Evolutionary conservation across 83 land plant genomes (phyloP).

Genomic region (Thuja plicata): DNA sequence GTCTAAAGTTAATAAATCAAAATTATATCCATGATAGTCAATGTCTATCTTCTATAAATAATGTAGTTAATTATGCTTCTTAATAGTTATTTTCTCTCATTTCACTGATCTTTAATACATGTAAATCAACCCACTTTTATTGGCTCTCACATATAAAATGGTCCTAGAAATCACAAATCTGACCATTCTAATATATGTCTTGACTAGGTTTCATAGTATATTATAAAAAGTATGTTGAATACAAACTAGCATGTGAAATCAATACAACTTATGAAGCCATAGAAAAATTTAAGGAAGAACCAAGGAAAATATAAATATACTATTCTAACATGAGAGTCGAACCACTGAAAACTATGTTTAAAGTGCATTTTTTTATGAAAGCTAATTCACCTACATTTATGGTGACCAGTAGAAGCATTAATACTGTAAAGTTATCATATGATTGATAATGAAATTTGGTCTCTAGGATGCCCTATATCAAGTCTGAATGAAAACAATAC

Average conservation of each 20-base stretch:
- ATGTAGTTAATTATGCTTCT: neutral
- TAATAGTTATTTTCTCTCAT: neutral
- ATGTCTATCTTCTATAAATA: neutral
- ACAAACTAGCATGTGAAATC: neutral
- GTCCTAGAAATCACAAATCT: neutral
- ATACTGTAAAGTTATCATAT: too few species aligned
- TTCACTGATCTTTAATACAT: neutral
- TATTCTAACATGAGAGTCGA: neutral
- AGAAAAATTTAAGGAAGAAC: neutral
- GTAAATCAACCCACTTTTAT: neutral
- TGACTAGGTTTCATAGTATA: neutral
- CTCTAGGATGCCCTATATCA: too few species aligned
- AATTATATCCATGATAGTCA: too few species aligned
- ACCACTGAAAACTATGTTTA: neutral
- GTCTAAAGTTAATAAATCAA: neutral
- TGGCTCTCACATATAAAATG: neutral
- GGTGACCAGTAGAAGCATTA: neutral
- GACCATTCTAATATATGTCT: neutral
- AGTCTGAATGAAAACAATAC: too few species aligned
- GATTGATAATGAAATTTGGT: too few species aligned
- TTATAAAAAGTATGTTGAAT: neutral
- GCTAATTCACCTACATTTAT: too few species aligned
- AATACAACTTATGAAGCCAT: neutral
- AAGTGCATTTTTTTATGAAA: neutral
- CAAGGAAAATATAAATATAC: too few species aligned